phyloP scores from a whole-genome alignment of 441 rosid genomes.

The Corymbia calophylla region DNA sequence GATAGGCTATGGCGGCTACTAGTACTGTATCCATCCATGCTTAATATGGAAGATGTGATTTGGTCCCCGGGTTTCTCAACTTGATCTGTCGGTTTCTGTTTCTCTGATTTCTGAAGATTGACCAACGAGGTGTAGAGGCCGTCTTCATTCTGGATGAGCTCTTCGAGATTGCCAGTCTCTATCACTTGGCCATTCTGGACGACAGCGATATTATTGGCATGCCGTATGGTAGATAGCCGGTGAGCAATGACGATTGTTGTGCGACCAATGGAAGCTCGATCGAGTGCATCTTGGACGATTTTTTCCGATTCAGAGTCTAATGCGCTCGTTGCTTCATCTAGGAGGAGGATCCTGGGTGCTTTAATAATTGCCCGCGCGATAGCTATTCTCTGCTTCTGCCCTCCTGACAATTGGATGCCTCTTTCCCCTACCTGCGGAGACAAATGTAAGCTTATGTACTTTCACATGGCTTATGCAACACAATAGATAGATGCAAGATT shows the following conservation, averaged over 20 bases:
- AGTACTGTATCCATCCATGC: neutral
- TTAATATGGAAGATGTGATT: neutral
- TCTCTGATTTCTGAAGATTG: neutral
- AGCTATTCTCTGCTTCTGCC: constrained; percentile 85
- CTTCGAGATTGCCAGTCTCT: neutral
- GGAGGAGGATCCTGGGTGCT: constrained; percentile 64
- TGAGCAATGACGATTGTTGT: constrained; percentile 40
- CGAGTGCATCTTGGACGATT: constrained; percentile 69
- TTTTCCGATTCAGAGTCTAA: constrained; percentile 72
- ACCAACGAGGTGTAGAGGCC: neutral
- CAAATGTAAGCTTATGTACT: neutral
- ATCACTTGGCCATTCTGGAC: neutral
- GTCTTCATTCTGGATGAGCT: neutral
- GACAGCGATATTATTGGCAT: neutral
- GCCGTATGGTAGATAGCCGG: neutral
- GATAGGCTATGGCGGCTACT: neutral
- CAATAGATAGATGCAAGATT: neutral
- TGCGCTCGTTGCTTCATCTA: constrained; percentile 88
- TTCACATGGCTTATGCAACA: neutral
- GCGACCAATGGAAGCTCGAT: constrained; percentile 53
- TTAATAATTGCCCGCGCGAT: constrained; percentile 76
- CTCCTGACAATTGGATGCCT: constrained; percentile 83
- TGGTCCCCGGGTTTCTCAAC: neutral
- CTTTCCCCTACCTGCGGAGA: constrained; percentile 57
- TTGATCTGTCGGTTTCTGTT: neutral